A percentile compares a stretch with the other conserved stretches of the same genome.
phyloP scores from a whole-genome alignment of 108 stramenopile species.

The Pseudonitzschia pungens region DNA sequence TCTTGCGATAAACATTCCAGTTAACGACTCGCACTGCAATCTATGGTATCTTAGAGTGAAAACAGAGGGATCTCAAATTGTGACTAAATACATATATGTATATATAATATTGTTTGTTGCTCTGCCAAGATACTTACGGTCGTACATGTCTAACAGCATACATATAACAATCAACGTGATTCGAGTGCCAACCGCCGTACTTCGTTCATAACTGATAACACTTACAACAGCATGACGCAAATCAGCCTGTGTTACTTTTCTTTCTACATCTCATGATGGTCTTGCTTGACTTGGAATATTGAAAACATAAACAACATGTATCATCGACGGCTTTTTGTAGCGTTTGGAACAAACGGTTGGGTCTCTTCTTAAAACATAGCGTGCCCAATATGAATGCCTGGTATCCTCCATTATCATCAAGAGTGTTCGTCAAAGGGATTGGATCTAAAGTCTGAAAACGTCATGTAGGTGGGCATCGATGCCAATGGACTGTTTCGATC shows the following conservation, averaged over 20 bases:
- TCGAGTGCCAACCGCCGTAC: conserved; percentile 36
- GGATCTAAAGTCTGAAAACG: neutral
- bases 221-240: conserved; percentile 1
- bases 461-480: neutral
- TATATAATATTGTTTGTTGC: neutral
- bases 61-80: neutral
- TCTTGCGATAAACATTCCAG: too few species aligned
- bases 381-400: too few species aligned
- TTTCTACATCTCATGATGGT: neutral
- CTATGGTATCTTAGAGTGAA: too few species aligned
- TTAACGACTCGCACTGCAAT: too few species aligned
- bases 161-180: conserved; percentile 12
- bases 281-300: neutral
- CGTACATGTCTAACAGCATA: neutral
- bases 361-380: too few species aligned
- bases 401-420: too few species aligned
- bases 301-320: conserved; percentile 3
- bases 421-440: neutral
- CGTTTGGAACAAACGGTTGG: too few species aligned
- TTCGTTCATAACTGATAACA: conserved; percentile 10
- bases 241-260: neutral
- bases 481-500: neutral
- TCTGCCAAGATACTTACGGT: neutral
- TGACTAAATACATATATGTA: neutral
- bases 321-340: neutral